These are phyloP conservation scores for Leishmania turanica DNA, from an alignment of 208 protist genomes.

Conservation along the genomic window DNA sequence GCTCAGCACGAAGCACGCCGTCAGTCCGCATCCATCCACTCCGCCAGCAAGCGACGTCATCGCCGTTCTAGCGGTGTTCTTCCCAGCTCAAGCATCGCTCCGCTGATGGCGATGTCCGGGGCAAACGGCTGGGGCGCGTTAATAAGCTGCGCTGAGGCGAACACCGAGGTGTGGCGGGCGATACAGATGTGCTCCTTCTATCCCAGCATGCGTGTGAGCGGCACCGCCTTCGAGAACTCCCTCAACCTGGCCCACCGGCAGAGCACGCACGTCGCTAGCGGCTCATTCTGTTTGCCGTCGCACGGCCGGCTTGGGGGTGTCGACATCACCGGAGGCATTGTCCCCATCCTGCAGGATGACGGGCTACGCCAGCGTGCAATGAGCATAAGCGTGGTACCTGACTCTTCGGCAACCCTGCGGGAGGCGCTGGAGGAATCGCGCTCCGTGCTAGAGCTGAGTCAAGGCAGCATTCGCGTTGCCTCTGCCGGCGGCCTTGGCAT, in stretches of 20 bases:
- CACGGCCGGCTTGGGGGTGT: constrained; percentile 1
- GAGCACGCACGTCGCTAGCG: constrained; percentile 6
- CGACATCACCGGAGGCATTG: neutral
- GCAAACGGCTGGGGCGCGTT: constrained; percentile 20
- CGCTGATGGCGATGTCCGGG: neutral
- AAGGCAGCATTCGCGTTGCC: neutral
- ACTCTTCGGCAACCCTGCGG: constrained; percentile 28
- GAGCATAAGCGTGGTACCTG: constrained; percentile 18
- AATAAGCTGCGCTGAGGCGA: constrained; percentile 10
- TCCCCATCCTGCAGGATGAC: neutral
- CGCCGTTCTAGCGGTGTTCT: neutral
- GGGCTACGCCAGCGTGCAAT: constrained; percentile 5
- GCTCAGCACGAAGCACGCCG: constrained; percentile 36
- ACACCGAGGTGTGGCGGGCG: constrained; percentile 42
- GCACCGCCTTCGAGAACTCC: constrained; percentile 79
- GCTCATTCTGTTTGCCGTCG: constrained; percentile 3
- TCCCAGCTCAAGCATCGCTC: neutral
- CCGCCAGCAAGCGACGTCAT: constrained; percentile 6
- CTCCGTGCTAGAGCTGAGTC: constrained; percentile 9
- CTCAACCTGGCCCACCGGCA: constrained; percentile 33
- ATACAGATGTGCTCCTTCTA: constrained; percentile 72
- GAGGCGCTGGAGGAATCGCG: constrained; percentile 29
- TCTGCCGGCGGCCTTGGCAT: neutral
- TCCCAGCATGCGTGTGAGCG: constrained; percentile 69
- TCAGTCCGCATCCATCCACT: neutral